A percentile compares a stretch with the other conserved stretches of the same genome.
phyloP scores from a whole-genome alignment of 2,329 filamentous ascomycete genomes.

The Colletotrichum sp. region DNA sequence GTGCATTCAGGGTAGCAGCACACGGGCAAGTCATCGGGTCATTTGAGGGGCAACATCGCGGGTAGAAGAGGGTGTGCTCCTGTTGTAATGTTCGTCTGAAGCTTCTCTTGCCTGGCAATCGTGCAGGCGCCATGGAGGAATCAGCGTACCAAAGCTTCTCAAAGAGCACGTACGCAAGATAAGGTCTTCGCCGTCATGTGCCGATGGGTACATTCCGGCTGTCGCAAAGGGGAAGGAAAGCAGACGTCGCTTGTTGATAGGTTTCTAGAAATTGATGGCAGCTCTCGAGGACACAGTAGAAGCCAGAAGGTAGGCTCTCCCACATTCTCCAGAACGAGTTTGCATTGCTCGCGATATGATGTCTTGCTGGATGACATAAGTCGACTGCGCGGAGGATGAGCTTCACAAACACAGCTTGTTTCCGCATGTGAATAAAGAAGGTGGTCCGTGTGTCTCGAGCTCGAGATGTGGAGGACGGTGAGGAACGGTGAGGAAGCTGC shows the following conservation, averaged over 20 bases:
- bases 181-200: neutral
- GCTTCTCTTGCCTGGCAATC: neutral
- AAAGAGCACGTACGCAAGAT: neutral
- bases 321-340: neutral
- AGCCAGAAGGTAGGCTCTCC: neutral
- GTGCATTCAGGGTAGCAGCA: neutral
- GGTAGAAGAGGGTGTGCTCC: neutral
- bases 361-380: neutral
- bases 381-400: neutral
- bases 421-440: neutral
- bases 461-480: neutral
- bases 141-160: neutral
- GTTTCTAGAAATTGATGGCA: neutral
- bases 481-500: neutral
- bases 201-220: neutral
- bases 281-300: neutral
- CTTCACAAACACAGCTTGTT: neutral
- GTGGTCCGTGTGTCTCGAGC: slow-evolving; percentile 11
- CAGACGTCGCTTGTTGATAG: neutral
- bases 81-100: neutral
- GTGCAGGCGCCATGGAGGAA: neutral
- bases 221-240: neutral
- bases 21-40: neutral
- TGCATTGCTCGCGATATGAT: neutral
- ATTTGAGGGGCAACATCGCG: neutral